A percentile compares a stretch with the other conserved stretches of the same genome.
Conservation (phyloP, 306 rosid species). For the Carpinus fangiana region DNA sequence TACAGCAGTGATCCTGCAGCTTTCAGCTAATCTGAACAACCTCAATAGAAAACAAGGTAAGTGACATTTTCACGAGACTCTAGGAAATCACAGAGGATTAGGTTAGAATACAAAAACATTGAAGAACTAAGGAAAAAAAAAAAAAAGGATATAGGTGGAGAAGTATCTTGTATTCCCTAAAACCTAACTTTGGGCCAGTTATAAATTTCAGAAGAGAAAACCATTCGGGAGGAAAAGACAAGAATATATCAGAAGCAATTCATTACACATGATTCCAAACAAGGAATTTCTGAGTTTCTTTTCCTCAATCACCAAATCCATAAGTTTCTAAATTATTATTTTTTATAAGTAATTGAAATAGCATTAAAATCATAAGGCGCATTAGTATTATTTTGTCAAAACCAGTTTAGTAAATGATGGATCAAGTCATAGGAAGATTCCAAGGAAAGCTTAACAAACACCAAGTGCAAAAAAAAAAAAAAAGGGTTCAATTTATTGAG, state of each 20-base stretch:
- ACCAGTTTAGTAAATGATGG: not conserved
- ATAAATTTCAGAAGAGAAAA: not conserved
- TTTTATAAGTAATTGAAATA: no score
- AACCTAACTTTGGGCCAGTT: not conserved
- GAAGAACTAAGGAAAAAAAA: not conserved
- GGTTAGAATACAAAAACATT: not conserved
- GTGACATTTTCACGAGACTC: not conserved
- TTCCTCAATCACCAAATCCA: not conserved
- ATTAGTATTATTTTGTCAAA: not conserved
- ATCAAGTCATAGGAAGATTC: not conserved
- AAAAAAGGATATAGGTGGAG: not conserved
- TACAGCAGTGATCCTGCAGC: not conserved
- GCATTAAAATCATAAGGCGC: no score
- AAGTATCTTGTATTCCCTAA: not conserved
- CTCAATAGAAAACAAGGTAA: not conserved
- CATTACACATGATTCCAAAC: not conserved
- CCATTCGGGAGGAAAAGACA: not conserved
- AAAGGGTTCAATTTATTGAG: not conserved
- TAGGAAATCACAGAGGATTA: not conserved
- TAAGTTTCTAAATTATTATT: not conserved
- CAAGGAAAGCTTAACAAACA: not conserved
- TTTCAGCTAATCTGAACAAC: not conserved
- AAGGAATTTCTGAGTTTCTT: not conserved
- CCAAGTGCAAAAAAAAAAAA: not conserved
- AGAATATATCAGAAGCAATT: not conserved